A percentile compares a stretch with the other conserved stretches of the same genome.
phyloP scores from a whole-genome alignment of 805 yeast genomes.

The Kodamaea kaohsiungensis region DNA sequence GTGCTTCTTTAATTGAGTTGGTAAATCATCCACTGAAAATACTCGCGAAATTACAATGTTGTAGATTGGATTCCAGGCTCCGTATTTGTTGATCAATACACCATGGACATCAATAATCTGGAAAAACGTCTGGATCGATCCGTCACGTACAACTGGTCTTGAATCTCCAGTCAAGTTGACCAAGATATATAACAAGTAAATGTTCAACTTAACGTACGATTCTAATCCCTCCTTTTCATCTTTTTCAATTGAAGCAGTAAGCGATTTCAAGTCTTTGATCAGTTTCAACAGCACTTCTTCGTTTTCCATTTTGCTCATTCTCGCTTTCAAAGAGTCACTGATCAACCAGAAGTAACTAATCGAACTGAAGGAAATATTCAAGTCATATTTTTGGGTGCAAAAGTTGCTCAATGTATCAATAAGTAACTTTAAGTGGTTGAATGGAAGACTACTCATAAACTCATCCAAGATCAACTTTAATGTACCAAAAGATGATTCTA shows the following conservation, averaged over 20 bases:
- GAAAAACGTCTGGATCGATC: conserved; percentile 86
- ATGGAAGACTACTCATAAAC: conserved; percentile 72
- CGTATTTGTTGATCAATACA: conserved; percentile 9
- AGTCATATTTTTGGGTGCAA: conserved; percentile 67
- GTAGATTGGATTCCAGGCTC: conserved; percentile 68
- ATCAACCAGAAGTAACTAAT: conserved; percentile 91
- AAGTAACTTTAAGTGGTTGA: conserved; percentile 58
- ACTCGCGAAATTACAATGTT: conserved; percentile 43
- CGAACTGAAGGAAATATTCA: conserved; percentile 88
- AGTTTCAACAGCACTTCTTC: not conserved
- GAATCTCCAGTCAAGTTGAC: conserved; percentile 63
- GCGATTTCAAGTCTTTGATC: not conserved
- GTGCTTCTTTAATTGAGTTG: conserved; percentile 18
- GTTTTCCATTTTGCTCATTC: conserved; percentile 9
- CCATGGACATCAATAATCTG: conserved; percentile 49
- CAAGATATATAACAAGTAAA: conserved; percentile 52
- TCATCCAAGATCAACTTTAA: conserved; percentile 84
- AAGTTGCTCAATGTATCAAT: conserved; percentile 74
- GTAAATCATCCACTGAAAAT: conserved; percentile 7
- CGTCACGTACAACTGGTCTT: conserved; percentile 82
- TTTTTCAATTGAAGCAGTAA: not conserved
- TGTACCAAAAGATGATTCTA: conserved; percentile 75
- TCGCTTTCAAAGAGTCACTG: conserved; percentile 61
- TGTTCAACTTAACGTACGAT: conserved; percentile 51
- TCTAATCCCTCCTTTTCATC: conserved; percentile 7